Base-by-base conservation (phyloP, 2,329 filamentous ascomycete species). In the Beauveria scarabaeidicola region DNA sequence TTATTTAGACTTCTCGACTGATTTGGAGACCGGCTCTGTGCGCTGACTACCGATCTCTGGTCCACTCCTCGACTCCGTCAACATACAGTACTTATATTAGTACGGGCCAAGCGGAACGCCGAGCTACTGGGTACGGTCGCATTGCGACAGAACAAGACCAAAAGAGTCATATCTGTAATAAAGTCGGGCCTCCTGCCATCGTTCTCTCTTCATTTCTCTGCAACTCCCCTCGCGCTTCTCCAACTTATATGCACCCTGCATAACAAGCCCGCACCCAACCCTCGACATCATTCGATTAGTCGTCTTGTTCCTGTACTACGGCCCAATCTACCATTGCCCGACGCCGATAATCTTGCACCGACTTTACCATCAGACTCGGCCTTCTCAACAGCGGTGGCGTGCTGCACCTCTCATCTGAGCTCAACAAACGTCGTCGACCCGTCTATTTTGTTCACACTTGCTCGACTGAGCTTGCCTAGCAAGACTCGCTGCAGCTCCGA, bases 121-220 rank as follows among this genome's bases (percentile, higher is more conserved):
- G 56, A 58, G 56, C 56, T 52, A n/a, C n/a, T n/a, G n/a, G n/a
- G n/a, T n/a, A 38, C 48, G 25, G 56, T 46, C 56, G 47, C 47
- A 58, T 58, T 52, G 56, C 47, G 40, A 46, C 38, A 36, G 21
- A 29, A 38, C 29, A 43, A 25, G 23, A 27, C 19, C 46, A 52
- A 58, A 58, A 58, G 56, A 58, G 56, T 58, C 56, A 58, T 48
- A 44, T 58, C 38, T 40, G 25, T 52, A 58, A 58, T 52, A 58
- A 58, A 54, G 58, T 23, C 41, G 41, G 36, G 51, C 29, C 50
- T 29, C 23, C 50, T 47, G 21, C 58, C 32, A 36, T 44, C 44
- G 23, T 43, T 50, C 21, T n/a, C 21, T 53, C 3, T 32, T 41
- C 41, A 21, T 32, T 54, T 21, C 29, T 21, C 44, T 58, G 40